Base-by-base conservation (phyloP, 108 stramenopile genomes). In the Cyclotella kingstonii region DNA sequence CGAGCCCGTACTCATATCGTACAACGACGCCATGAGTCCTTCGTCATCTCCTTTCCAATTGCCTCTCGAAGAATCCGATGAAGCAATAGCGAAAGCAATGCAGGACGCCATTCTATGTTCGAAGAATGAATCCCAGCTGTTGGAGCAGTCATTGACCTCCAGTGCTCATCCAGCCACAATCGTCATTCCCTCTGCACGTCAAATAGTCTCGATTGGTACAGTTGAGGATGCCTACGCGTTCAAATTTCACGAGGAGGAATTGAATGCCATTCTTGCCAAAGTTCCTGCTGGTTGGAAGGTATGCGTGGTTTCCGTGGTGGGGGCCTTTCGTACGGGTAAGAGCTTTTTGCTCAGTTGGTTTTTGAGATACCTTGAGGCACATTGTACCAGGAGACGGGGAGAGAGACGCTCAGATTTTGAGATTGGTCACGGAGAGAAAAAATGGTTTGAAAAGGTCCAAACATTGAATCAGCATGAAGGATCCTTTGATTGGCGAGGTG, bases 261-360 rank as follows among this genome's bases (percentile, higher is more conserved):
- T 95, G 35, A 82, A 85, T 47, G 59, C 49, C n/a, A 82, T 96
- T 55, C 73, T 93, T 26, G 30, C 71, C 51, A 86, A 84, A 60
- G 60, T 93, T 38, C 91, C 89, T 22, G 59, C 79, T 9, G 84
- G 81, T 2, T 85, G 81, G 89, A 95, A 97, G 70, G 97, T 99
- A 7, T 59, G 90, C 38, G 93, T 98, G 0, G 91, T 99, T 12
- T 90, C 88, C 39, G 96, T 98, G 14, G 97, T 99, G 0, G 98
- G 98, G 34, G 96, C 97, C 26, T 98, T 98, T 74, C 94, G 98
- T 31, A 98, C 97, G 1, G 98, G 98, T 26, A 99, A 99, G 56
- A 79, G 73, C 8, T 97, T 98, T 71, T 80, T 99, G 60, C 80
- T 99, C 26, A 94, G 80, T 64, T 95, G 96, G 85, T 94, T 98